Percentiles rank a stretch among this genome's conserved stretches.
Conservation (phyloP, 306 rosid species). For the Elaeagnus macrophylla region DNA sequence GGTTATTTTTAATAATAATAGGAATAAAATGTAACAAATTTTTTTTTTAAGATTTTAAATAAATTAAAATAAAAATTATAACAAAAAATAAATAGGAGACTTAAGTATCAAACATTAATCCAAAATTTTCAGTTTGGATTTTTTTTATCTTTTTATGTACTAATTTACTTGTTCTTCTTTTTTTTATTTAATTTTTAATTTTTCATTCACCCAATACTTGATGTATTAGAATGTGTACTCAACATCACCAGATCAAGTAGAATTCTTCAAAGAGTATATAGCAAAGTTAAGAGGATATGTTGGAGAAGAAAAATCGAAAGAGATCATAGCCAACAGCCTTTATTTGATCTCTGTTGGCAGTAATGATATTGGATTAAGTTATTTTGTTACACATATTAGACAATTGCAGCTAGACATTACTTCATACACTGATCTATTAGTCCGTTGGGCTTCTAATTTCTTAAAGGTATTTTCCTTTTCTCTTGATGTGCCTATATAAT, state of each 20-base stretch:
- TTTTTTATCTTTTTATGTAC: too few relatives aligned
- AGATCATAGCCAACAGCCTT: slow-evolving; percentile 23
- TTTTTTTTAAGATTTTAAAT: too few relatives aligned
- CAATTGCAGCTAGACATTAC: neutral
- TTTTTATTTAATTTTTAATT: neutral
- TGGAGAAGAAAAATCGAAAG: slow-evolving; percentile 16
- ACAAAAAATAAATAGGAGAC: too few relatives aligned
- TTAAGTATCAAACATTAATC: too few relatives aligned
- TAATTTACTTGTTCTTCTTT: neutral
- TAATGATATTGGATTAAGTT: slow-evolving; percentile 30
- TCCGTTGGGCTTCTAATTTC: slow-evolving; percentile 8
- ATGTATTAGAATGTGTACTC: slow-evolving; percentile 18
- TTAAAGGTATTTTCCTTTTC: slow-evolving; percentile 14
- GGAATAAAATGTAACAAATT: too few relatives aligned
- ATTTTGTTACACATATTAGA: neutral
- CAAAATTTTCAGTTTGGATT: too few relatives aligned
- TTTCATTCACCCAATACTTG: neutral
- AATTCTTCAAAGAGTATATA: slow-evolving; percentile 21
- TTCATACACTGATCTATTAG: slow-evolving; percentile 10
- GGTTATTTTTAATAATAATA: too few relatives aligned
- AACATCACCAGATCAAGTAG: slow-evolving; percentile 8
- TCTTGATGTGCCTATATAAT: too few relatives aligned
- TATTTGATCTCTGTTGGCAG: slow-evolving; percentile 23
- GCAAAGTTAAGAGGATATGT: slow-evolving; percentile 10
- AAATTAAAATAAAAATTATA: too few relatives aligned